Percentiles rank a stretch among this genome's conserved stretches.
Conservation (phyloP, 2,329 filamentous ascomycete genomes). For the Calonectria henricotiae region DNA sequence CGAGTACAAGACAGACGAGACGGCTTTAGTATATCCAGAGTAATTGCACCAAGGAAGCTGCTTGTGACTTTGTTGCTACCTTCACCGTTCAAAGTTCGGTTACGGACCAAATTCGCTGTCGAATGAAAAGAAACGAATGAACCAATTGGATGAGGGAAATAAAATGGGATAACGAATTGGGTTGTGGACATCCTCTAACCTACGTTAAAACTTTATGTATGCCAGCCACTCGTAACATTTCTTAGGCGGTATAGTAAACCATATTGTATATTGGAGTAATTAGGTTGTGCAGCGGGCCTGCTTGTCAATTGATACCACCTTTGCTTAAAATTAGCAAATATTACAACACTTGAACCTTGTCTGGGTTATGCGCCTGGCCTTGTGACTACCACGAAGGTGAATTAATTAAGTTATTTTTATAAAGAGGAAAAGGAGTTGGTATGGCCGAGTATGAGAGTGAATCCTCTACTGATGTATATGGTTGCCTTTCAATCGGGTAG, state of each 20-base stretch:
- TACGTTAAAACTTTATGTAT: not conserved
- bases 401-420: too few relatives aligned
- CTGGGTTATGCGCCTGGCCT: too few relatives aligned
- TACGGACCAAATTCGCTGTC: not conserved
- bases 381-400: too few relatives aligned
- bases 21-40: not conserved
- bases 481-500: too few relatives aligned
- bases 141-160: not conserved
- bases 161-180: not conserved
- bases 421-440: too few relatives aligned
- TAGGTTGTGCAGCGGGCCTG: not conserved
- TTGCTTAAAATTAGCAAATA: not conserved
- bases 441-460: too few relatives aligned
- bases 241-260: not conserved
- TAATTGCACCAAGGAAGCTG: not conserved
- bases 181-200: too few relatives aligned
- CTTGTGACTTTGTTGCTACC: not conserved
- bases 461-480: too few relatives aligned
- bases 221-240: not conserved
- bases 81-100: not conserved
- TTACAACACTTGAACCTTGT: not conserved
- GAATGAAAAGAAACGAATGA: not conserved
- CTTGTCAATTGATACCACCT: not conserved
- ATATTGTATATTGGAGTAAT: not conserved
- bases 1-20: conserved; percentile 15